Percentiles rank a stretch among this genome's conserved stretches.
Conservation (phyloP, 2,329 filamentous ascomycete genomes). For the Talaromyces sp. region DNA sequence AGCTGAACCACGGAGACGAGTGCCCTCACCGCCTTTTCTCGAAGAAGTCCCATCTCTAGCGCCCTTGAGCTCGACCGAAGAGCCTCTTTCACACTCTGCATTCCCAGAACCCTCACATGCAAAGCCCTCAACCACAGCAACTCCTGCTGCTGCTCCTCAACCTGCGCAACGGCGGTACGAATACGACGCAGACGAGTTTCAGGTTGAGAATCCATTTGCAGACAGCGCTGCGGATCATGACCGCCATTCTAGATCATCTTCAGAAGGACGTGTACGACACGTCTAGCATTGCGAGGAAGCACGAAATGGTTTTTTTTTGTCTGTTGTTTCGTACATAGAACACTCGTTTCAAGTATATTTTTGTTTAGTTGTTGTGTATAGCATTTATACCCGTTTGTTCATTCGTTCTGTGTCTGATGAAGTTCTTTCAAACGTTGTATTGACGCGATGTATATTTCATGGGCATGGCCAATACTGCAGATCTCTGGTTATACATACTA, state of each 20-base stretch:
- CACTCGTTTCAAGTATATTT: not conserved
- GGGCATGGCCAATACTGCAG: not conserved
- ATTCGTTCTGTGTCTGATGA: not conserved
- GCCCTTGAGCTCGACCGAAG: not conserved
- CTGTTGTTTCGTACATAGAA: not conserved
- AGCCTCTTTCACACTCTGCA: not conserved
- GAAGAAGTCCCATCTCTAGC: not conserved
- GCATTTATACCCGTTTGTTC: not conserved
- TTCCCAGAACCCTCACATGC: not conserved
- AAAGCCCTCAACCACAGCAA: not conserved
- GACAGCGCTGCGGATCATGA: constrained; percentile 15
- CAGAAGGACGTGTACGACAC: not conserved
- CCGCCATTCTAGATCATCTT: not conserved
- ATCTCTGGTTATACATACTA: not conserved
- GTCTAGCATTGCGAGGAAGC: not conserved
- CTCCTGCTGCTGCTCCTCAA: not conserved
- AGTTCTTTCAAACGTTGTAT: not conserved
- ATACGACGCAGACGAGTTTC: constrained; percentile 34
- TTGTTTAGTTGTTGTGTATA: not conserved
- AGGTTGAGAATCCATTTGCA: constrained; percentile 38
- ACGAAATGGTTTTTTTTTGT: not conserved
- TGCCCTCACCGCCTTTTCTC: not conserved
- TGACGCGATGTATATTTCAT: not conserved
- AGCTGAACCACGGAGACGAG: not conserved
- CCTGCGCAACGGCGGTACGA: constrained; percentile 18